phyloP scores from a whole-genome alignment of 768 basidiomycete genomes.

The Sarcodon sp. region DNA sequence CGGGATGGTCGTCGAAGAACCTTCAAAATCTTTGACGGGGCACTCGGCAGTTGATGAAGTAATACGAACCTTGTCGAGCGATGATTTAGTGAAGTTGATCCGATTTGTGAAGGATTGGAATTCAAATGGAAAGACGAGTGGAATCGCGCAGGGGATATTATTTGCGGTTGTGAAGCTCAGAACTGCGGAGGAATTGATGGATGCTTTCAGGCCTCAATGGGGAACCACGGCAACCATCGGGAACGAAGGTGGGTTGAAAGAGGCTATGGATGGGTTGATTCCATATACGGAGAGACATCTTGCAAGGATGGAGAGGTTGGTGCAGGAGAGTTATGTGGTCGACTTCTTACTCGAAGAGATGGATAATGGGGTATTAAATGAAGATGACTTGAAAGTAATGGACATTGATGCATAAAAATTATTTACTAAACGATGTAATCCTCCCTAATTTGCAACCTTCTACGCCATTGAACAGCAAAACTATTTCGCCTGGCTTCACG shows the following conservation, averaged over 20 bases:
- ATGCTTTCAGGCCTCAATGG: conserved; percentile 33
- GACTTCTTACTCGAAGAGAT: conserved; percentile 84
- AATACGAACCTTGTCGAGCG: conserved; percentile 51
- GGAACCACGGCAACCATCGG: conserved; percentile 8
- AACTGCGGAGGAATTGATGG: conserved; percentile 58
- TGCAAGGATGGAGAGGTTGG: conserved; percentile 66
- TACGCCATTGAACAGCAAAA: conserved; percentile 63
- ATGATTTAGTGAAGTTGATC: conserved; percentile 73
- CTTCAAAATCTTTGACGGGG: conserved; percentile 42
- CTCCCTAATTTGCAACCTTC: conserved; percentile 52
- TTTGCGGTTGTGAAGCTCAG: conserved; percentile 72
- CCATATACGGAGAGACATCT: conserved; percentile 95
- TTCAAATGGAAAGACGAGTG: conserved; percentile 79
- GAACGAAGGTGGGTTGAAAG: conserved; percentile 30
- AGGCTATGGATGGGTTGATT: conserved; percentile 74
- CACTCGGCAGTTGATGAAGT: conserved; percentile 69
- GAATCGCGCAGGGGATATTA: conserved; percentile 74
- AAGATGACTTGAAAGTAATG: conserved; percentile 22
- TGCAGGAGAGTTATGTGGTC: conserved; percentile 93
- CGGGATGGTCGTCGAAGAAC: conserved; percentile 4
- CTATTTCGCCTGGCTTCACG: conserved; percentile 43
- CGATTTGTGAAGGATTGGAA: conserved; percentile 89
- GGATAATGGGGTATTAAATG: conserved; percentile 62
- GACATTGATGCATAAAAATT: conserved; percentile 7
- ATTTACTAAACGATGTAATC: conserved; percentile 1